Percentiles rank a stretch among this genome's conserved stretches.
Evolutionary conservation across 1,139 yeast genomes (phyloP).

Genomic region (Diutina catenulata): DNA sequence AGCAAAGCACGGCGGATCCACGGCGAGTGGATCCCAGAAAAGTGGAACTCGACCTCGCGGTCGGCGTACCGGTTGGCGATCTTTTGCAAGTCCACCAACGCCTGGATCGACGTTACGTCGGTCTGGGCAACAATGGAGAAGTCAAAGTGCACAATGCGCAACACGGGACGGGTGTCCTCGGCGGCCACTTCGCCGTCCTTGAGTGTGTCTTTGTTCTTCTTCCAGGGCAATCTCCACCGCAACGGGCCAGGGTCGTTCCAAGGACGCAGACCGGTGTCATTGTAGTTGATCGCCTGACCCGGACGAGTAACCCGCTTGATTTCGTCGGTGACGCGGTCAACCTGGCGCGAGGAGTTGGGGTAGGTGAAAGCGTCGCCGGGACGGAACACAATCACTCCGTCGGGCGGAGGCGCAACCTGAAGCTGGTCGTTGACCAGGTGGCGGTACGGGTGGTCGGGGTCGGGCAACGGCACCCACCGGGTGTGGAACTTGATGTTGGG

Average conservation of each 20-base stretch:
- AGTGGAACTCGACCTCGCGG: conserved; percentile 80
- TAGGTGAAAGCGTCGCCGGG: conserved; percentile 74
- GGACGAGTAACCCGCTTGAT: conserved; percentile 51
- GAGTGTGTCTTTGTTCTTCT: conserved; percentile 5
- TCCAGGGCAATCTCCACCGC: conserved; percentile 23
- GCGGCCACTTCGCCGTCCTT: conserved; percentile 11
- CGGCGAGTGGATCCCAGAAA: conserved; percentile 72
- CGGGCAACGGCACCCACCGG: conserved; percentile 71
- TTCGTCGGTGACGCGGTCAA: conserved; percentile 59
- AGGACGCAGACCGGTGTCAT: conserved; percentile 58
- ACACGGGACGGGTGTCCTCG: conserved; percentile 47
- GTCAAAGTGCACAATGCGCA: conserved; percentile 68
- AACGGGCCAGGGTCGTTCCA: conserved; percentile 88
- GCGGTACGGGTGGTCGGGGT: conserved; percentile 26
- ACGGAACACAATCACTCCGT: conserved; percentile 79
- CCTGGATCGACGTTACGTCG: conserved; percentile 74
- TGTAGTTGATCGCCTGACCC: conserved; percentile 36
- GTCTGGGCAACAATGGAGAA: conserved; percentile 64
- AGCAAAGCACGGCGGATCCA: conserved; percentile 77
- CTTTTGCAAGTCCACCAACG: conserved; percentile 63
- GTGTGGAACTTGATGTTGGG: conserved; percentile 40
- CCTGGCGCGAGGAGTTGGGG: conserved; percentile 67
- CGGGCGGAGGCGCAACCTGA: conserved; percentile 66
- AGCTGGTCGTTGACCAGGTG: conserved; percentile 42
- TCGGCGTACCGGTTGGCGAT: conserved; percentile 68